Percentiles rank a stretch among this genome's conserved stretches.
These are phyloP conservation scores for Postia placenta DNA, from an alignment of 768 basidiomycete species.

Conservation along the genomic window DNA sequence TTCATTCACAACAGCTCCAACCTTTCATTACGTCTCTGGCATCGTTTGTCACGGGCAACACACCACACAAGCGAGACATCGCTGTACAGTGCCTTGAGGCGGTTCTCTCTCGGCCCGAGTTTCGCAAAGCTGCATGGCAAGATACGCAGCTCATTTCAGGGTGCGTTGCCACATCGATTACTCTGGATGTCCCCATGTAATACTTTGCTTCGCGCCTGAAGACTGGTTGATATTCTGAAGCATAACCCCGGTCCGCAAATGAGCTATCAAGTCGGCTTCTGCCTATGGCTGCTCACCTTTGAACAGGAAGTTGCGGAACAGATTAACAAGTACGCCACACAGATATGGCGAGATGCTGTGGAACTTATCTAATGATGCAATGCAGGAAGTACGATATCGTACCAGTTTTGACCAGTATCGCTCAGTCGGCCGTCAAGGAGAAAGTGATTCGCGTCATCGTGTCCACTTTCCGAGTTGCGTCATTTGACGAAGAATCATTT, in stretches of 20 bases:
- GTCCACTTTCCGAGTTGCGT: slow-evolving; percentile 76
- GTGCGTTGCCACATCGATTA: slow-evolving; percentile 33
- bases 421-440: slow-evolving; percentile 90
- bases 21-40: slow-evolving; percentile 27
- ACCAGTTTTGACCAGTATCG: slow-evolving; percentile 75
- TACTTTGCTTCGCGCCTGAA: slow-evolving; percentile 26
- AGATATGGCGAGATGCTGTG: background rate
- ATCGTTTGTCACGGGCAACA: slow-evolving; percentile 29
- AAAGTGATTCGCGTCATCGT: slow-evolving; percentile 93
- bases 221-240: slow-evolving; percentile 79
- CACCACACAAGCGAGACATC: slow-evolving; percentile 74
- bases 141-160: slow-evolving; percentile 63
- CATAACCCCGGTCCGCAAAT: slow-evolving; percentile 85
- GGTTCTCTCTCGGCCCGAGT: slow-evolving; percentile 74
- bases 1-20: slow-evolving; percentile 26
- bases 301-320: slow-evolving; percentile 80
- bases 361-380: background rate
- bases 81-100: slow-evolving; percentile 89
- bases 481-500: background rate
- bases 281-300: slow-evolving; percentile 92
- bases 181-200: background rate
- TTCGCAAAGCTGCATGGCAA: slow-evolving; percentile 75
- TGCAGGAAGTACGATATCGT: slow-evolving; percentile 84
- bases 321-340: slow-evolving; percentile 73
- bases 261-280: slow-evolving; percentile 91